Conservation (phyloP, 2,329 filamentous ascomycete species). For the Colletotrichum tropicale region DNA sequence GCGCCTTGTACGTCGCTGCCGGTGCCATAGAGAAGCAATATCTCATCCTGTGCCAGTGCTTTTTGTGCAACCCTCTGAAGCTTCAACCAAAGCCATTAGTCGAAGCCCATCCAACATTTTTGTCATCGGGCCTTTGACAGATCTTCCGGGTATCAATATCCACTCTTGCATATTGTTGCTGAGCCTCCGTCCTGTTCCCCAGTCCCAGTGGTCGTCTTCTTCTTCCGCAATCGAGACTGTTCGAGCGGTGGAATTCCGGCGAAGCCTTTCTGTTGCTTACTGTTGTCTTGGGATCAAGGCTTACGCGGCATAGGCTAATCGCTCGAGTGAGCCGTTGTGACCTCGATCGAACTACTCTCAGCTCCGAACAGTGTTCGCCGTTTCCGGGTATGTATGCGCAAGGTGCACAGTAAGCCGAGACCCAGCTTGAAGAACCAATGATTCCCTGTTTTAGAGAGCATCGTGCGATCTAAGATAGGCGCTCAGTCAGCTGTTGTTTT, state of each 20-base stretch:
- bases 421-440: background rate
- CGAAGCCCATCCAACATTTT: background rate
- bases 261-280: background rate
- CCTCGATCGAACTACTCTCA: background rate
- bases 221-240: background rate
- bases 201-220: background rate
- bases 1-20: background rate
- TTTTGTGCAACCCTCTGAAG: background rate
- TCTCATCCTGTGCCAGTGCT: background rate
- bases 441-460: background rate
- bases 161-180: background rate
- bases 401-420: background rate
- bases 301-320: background rate
- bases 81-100: background rate
- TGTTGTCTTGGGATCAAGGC: background rate
- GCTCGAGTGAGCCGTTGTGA: background rate
- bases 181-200: background rate
- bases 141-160: background rate
- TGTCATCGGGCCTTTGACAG: background rate
- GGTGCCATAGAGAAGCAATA: background rate
- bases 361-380: background rate
- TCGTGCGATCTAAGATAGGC: background rate
- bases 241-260: background rate
- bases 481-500: background rate
- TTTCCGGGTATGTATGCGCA: background rate